Base-by-base conservation (phyloP, 2,329 filamentous ascomycete species). In the Apiospora saccharicola region DNA sequence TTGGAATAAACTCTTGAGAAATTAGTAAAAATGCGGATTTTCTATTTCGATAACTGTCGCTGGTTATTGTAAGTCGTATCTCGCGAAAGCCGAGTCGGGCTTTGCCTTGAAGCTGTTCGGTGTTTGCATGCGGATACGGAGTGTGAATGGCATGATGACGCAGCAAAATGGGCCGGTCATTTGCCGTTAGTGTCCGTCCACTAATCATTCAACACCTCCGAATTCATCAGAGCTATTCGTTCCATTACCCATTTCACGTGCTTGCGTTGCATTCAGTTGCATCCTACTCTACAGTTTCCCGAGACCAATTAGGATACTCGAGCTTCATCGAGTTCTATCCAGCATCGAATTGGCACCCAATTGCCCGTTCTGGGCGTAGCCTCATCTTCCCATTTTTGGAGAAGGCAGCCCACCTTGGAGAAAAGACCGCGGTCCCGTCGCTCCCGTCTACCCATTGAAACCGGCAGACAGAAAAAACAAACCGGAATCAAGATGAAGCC, bases 401-500 rank as follows among this genome's bases (percentile, higher is more conserved):
- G 49, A 30, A 53, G 24, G 12, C 13, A 53, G 49, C 49, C 24
- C 49, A 53, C 49, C 24, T 53, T 30, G 13, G n/a, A 30, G 24
- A 53, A 53, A 53, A 26, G 24, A 30, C 24, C 24, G 24, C 49
- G 49, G 12, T 26, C 49, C n/a, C 10, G 19, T n/a, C 3, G 1
- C 22, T 26, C 26, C 26, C 26, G 51, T 30, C 26, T 30, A 30
- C 26, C 26, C 26, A 30, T 24, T 57, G 51, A 34, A 19, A 30
- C 26, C 51, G 26, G 49, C 51, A 57, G 26, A 34, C 26, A 57
- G 16, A 19, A 57, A 13, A 85, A 13, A 6, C 30, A n/a, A 12
- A 43, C 3, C 24, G 51, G 8, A 30, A 4, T 3, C 3, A 70
- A 19, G 26, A 70, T 70, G 68, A 83, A 83, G 75, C 78, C 83